Base-by-base conservation (phyloP, 2,329 filamentous ascomycete genomes). In the Cytospora chrysosperma region DNA sequence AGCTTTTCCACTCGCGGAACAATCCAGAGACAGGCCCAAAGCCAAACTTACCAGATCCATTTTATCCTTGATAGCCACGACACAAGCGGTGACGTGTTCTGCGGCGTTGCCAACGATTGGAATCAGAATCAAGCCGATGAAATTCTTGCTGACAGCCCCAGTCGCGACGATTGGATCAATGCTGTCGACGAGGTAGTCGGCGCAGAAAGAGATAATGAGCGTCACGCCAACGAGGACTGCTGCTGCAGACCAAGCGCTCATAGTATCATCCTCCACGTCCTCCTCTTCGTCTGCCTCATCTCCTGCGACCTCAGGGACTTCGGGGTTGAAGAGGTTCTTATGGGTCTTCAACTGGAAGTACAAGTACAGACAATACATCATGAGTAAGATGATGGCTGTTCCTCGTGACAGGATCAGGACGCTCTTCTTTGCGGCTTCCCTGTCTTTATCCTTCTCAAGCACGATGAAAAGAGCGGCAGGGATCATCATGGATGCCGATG, bases 41-140 rank as follows among this genome's bases (percentile, higher is more conserved):
- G 26, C 2, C 17, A 32, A 19, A 65, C 63, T 24, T 55, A 65
- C 63, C 58, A 88, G 77, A 70, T 88, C 85, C 86, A 89, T 89
- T 79, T 89, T 93, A 77, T 93, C 85, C 75, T 91, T 89, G 67
- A 88, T 81, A 0, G 91, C 90, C 28, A 93, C 90, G 32, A 93
- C 88, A 21, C 92, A 88, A 21, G 91, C 91, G 1, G 91, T 93
- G 47, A 93, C 90, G 71, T 93, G 90, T 74, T 93, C 90, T 3
- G 90, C 90, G 2, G 90, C 90, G 70, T 93, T 93, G 51, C 90
- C 90, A 34, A 93, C 90, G 68, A 93, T 92, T 3, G 90, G 90
- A 56, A 93, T 89, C 24, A 93, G 78, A 56, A 93, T 91, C 56
- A 93, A 79, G 79, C 90, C 90, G 69, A 93, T 92, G 69, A 93